Percentiles rank a stretch among this genome's conserved stretches.
phyloP scores from a whole-genome alignment of 768 basidiomycete species.

The Boletus pseudo-olivaceus region DNA sequence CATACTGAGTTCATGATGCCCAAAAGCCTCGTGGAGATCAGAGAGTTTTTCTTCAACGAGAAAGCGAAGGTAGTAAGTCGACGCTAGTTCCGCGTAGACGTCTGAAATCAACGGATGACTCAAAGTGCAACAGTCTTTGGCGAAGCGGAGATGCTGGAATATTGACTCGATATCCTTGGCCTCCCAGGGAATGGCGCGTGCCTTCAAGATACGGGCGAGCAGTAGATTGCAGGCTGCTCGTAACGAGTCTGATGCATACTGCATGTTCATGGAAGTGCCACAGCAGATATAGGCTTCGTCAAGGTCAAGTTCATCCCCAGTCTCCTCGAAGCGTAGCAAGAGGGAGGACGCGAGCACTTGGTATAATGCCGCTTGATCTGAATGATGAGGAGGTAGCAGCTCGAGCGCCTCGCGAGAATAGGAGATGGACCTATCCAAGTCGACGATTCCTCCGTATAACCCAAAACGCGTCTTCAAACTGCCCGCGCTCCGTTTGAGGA shows the following conservation, averaged over 20 bases:
- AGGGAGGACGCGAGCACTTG: conserved; percentile 21
- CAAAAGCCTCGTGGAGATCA: conserved; percentile 25
- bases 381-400: conserved; percentile 12
- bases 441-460: conserved; percentile 12
- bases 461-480: conserved; percentile 15
- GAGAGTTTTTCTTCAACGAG: conserved; percentile 15
- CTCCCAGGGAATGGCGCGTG: conserved; percentile 25
- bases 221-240: conserved; percentile 17
- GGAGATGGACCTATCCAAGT: conserved; percentile 29
- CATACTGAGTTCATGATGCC: conserved; percentile 24
- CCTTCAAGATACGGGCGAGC: conserved; percentile 20
- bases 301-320: conserved; percentile 27
- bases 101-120: conserved; percentile 19
- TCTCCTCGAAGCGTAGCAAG: conserved; percentile 22
- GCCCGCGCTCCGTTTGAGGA: conserved; percentile 16
- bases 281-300: conserved; percentile 24
- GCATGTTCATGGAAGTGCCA: conserved; percentile 4
- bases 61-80: conserved; percentile 24
- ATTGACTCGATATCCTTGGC: conserved; percentile 23
- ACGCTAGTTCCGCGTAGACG: conserved; percentile 24
- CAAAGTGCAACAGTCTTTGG: conserved; percentile 22
- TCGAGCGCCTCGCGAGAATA: conserved; percentile 24
- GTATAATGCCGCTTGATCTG: conserved; percentile 12
- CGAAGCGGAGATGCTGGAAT: conserved; percentile 23
- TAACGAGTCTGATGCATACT: conserved; percentile 4